phyloP scores from a whole-genome alignment of 495 filamentous ascomycete genomes.

The Parmelia sp. region DNA sequence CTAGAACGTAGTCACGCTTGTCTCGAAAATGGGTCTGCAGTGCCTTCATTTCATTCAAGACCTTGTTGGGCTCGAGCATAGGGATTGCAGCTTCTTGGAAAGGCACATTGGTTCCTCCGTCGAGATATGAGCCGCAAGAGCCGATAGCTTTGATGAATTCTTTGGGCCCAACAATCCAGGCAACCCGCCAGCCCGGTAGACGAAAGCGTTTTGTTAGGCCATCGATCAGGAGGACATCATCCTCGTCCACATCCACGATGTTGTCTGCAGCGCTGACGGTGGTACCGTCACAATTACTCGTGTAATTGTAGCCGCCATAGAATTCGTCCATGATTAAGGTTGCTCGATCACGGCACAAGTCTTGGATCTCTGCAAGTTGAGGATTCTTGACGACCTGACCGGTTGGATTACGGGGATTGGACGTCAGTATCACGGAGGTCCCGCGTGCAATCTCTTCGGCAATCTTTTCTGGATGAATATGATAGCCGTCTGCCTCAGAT shows the following conservation, averaged over 20 bases:
- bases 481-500: slow-evolving; percentile 74
- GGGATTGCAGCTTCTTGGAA: slow-evolving; percentile 91
- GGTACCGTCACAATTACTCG: slow-evolving; percentile 77
- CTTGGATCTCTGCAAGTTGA: slow-evolving; percentile 78
- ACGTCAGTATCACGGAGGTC: slow-evolving; percentile 82
- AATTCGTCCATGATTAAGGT: slow-evolving; percentile 88
- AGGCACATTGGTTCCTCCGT: slow-evolving; percentile 88
- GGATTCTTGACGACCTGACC: slow-evolving; percentile 75
- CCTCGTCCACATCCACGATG: slow-evolving; percentile 60
- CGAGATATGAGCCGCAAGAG: slow-evolving; percentile 89
- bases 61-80: slow-evolving; percentile 79
- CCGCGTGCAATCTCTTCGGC: slow-evolving; percentile 83
- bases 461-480: slow-evolving; percentile 88
- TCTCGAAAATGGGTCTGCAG: slow-evolving; percentile 80
- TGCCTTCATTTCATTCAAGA: slow-evolving; percentile 80
- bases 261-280: slow-evolving; percentile 85
- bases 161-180: slow-evolving; percentile 93
- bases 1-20: slow-evolving; percentile 85
- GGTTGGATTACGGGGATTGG: slow-evolving; percentile 96
- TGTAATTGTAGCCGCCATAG: slow-evolving; percentile 95
- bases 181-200: slow-evolving; percentile 88
- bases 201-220: slow-evolving; percentile 96
- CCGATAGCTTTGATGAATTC: slow-evolving; percentile 94
- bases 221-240: slow-evolving; percentile 90
- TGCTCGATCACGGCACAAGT: slow-evolving; percentile 32